A percentile compares a stretch with the other conserved stretches of the same genome.
These are phyloP conservation scores for Pseudogymnoascus sp. DNA, from an alignment of 2,329 filamentous ascomycete species.

Conservation along the genomic window DNA sequence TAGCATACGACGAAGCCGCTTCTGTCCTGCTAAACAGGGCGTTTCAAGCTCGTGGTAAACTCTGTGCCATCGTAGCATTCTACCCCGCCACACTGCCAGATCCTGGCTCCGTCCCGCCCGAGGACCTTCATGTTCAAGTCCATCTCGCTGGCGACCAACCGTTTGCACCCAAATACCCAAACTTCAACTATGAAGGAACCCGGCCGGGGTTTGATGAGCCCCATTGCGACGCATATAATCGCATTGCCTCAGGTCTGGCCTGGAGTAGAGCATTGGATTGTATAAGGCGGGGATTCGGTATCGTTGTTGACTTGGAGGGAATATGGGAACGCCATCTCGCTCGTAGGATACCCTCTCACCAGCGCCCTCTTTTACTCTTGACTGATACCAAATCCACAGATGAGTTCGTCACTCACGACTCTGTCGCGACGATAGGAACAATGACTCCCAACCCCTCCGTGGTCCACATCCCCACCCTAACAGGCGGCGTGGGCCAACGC, in stretches of 20 bases:
- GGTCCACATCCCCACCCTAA: conserved; percentile 57
- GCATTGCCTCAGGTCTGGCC: conserved; percentile 54
- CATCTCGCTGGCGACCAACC: conserved; percentile 22
- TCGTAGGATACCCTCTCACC: conserved; percentile 34
- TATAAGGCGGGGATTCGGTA: conserved; percentile 54
- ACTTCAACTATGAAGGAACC: conserved; percentile 24
- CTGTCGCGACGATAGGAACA: conserved; percentile 53
- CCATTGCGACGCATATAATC: conserved; percentile 59
- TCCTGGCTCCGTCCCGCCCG: conserved; percentile 30
- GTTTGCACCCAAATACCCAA: conserved; percentile 12
- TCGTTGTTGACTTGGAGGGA: conserved; percentile 52
- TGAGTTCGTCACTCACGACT: conserved; percentile 49
- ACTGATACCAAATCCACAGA: conserved; percentile 22
- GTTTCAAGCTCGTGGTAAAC: conserved; percentile 40
- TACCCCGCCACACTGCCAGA: conserved; percentile 50
- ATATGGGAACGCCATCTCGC: conserved; percentile 58
- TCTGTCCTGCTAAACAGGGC: not conserved
- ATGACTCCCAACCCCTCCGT: conserved; percentile 57
- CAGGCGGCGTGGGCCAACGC: conserved; percentile 52
- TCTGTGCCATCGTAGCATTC: conserved; percentile 53
- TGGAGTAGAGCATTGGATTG: conserved; percentile 56
- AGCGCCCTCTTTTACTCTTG: not conserved
- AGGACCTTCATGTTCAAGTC: conserved; percentile 30
- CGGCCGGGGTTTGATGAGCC: conserved; percentile 62
- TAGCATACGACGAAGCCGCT: conserved; percentile 11